Conservation (phyloP, 1,284 basidiomycete species). For the Trichosporon asahii region DNA sequence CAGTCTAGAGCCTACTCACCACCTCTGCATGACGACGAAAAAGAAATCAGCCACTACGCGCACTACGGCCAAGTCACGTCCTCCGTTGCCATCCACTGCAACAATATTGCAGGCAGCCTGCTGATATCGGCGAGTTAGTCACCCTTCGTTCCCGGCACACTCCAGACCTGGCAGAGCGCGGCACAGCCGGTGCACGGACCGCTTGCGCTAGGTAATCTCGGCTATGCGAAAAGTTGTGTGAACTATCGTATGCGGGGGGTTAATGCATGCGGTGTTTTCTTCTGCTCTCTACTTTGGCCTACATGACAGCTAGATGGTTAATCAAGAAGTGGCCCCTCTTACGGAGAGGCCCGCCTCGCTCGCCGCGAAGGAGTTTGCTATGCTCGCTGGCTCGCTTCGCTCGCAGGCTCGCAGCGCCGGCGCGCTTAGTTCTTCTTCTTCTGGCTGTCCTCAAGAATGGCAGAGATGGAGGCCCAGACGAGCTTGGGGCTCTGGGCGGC, state of each 20-base stretch:
- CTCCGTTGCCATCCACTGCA: not conserved
- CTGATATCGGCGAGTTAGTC: not conserved
- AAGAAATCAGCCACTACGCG: not conserved
- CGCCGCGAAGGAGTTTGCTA: too few species aligned
- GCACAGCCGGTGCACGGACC: not conserved
- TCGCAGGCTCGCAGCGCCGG: too few species aligned
- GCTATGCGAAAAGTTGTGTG: not conserved
- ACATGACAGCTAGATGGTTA: not conserved
- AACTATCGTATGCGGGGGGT: not conserved
- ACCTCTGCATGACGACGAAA: not conserved
- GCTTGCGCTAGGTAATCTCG: not conserved
- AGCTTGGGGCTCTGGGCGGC: constrained; percentile 86
- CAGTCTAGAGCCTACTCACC: too few species aligned
- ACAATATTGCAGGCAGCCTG: too few species aligned
- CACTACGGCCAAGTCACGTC: not conserved
- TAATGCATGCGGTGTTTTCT: not conserved
- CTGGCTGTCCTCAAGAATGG: constrained; percentile 30
- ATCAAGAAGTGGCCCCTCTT: not conserved
- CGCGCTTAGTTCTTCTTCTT: constrained; percentile 16
- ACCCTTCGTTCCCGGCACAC: not conserved
- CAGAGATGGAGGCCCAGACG: constrained; percentile 77
- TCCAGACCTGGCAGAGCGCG: too few species aligned
- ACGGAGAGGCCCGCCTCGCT: not conserved
- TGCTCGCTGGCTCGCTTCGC: too few species aligned
- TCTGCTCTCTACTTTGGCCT: not conserved